Evolutionary conservation across 306 rosid genomes (phyloP).

Genomic region (Gynostemma pentaphyllum): DNA sequence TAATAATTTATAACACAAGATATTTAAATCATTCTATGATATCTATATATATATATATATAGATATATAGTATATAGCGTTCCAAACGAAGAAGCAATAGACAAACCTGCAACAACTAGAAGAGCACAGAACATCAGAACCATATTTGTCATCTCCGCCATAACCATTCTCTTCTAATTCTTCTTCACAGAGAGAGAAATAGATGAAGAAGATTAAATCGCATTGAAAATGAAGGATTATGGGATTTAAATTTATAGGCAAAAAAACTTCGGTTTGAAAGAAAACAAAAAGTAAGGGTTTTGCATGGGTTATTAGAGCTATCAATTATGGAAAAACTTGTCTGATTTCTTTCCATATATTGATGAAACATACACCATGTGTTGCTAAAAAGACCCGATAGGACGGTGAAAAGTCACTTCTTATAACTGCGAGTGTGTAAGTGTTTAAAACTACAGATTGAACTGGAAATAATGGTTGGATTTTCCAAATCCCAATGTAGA

Average conservation of each 20-base stretch:
- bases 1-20: too few relatives aligned
- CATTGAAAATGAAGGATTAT: background rate
- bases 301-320: background rate
- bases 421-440: too few relatives aligned
- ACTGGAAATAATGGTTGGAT: too few relatives aligned
- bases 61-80: too few relatives aligned
- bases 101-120: slow-evolving; percentile 19
- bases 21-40: too few relatives aligned
- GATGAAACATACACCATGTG: too few relatives aligned
- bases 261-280: background rate
- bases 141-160: slow-evolving; percentile 7
- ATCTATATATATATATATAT: too few relatives aligned
- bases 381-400: too few relatives aligned
- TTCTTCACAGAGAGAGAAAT: background rate
- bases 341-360: background rate
- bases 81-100: background rate
- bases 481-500: too few relatives aligned
- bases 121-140: slow-evolving; percentile 11
- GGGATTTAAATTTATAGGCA: too few relatives aligned
- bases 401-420: background rate
- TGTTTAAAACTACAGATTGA: too few relatives aligned
- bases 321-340: background rate
- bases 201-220: too few relatives aligned
- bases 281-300: background rate
- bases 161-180: background rate